A percentile compares a stretch with the other conserved stretches of the same genome.
These are phyloP conservation scores for Cyberlindnera sargentensis DNA, from an alignment of 805 yeast species.

Conservation along the genomic window DNA sequence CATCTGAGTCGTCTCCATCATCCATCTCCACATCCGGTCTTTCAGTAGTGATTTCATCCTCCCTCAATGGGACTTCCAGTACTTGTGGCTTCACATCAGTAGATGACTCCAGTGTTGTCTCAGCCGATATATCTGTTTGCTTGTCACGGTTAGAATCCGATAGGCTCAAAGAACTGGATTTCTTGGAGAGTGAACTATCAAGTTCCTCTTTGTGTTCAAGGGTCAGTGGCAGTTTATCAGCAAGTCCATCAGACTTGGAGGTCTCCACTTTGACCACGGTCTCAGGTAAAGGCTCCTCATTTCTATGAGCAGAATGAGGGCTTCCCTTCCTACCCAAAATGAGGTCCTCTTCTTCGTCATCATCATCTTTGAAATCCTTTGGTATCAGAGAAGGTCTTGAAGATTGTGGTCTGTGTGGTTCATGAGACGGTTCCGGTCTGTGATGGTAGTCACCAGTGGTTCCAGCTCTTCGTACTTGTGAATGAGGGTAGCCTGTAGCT, in stretches of 20 bases:
- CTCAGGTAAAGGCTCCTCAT: no score
- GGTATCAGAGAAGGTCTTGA: slow-evolving; percentile 22
- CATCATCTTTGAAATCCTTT: slow-evolving; percentile 20
- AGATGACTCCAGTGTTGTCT: background rate
- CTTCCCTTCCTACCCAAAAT: background rate
- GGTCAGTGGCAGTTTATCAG: slow-evolving; percentile 15
- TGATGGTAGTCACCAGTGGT: background rate
- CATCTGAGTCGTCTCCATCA: slow-evolving; percentile 10
- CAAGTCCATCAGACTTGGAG: slow-evolving; percentile 1
- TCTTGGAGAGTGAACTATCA: slow-evolving; percentile 2
- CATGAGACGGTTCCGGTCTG: background rate
- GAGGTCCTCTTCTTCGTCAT: slow-evolving; percentile 18
- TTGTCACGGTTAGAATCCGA: background rate
- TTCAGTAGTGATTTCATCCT: slow-evolving; percentile 1
- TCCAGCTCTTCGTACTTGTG: no score
- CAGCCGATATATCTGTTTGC: background rate
- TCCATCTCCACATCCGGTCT: background rate
- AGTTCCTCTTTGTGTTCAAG: slow-evolving; percentile 17
- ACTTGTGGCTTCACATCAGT: slow-evolving; percentile 2
- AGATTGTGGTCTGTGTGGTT: slow-evolving; percentile 1
- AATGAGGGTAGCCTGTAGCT: background rate
- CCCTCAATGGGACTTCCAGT: background rate
- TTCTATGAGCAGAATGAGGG: no score
- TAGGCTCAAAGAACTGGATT: slow-evolving; percentile 2
- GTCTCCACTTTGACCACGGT: no score